Evolutionary conservation across 2,329 filamentous ascomycete species (phyloP).

Genomic region (Cladosporium austrohemisphaericum): DNA sequence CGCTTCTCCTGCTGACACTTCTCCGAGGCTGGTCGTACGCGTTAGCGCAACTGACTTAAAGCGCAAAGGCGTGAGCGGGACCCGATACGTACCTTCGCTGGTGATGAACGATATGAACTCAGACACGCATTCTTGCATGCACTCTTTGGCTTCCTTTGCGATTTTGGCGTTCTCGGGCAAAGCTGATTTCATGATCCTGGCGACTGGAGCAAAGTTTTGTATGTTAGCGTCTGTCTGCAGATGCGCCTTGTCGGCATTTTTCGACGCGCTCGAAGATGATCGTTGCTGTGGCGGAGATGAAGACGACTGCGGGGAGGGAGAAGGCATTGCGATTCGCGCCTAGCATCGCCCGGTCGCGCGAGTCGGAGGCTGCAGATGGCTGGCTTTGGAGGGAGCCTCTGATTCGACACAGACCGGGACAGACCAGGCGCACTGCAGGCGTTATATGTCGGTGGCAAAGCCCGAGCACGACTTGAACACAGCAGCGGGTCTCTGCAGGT

Average conservation of each 20-base stretch:
- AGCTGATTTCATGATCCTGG: slow-evolving; percentile 97
- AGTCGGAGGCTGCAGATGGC: slow-evolving; percentile 32
- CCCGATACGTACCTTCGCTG: slow-evolving; percentile 74
- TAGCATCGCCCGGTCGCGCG: slow-evolving; percentile 26
- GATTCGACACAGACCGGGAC: slow-evolving; percentile 45
- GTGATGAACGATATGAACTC: slow-evolving; percentile 99
- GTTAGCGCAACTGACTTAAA: slow-evolving; percentile 15
- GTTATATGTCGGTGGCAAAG: slow-evolving; percentile 34
- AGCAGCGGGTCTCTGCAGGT: slow-evolving; percentile 31
- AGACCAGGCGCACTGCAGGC: slow-evolving; percentile 43
- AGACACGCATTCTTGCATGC: slow-evolving; percentile 99
- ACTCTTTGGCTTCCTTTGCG: slow-evolving; percentile 93
- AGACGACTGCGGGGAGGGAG: slow-evolving; percentile 28
- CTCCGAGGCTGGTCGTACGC: slow-evolving; percentile 70
- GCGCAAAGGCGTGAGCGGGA: neutral
- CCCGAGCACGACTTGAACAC: slow-evolving; percentile 18
- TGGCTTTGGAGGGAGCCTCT: slow-evolving; percentile 35
- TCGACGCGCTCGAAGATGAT: slow-evolving; percentile 11
- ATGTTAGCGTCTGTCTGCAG: slow-evolving; percentile 80
- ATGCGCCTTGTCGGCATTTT: slow-evolving; percentile 29
- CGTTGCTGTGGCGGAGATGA: slow-evolving; percentile 25
- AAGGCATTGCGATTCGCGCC: slow-evolving; percentile 41
- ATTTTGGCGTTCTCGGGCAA: slow-evolving; percentile 98
- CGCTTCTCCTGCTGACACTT: slow-evolving; percentile 99
- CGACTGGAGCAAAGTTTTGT: slow-evolving; percentile 90